phyloP scores from a whole-genome alignment of 768 basidiomycete genomes.

The Trametes coccinea region DNA sequence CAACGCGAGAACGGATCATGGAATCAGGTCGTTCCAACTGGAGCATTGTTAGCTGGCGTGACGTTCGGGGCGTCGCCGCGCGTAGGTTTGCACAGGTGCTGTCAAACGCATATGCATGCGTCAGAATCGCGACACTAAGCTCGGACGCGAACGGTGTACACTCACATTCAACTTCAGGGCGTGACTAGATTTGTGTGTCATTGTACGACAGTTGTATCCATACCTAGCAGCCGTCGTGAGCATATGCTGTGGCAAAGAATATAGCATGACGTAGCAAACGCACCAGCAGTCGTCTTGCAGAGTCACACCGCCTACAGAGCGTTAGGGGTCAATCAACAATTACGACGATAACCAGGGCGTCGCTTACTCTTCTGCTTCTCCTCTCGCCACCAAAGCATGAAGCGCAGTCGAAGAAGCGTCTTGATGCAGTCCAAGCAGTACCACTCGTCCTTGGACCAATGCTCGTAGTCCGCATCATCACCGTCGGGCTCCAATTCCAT shows the following conservation, averaged over 20 bases:
- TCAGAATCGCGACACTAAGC: too few species aligned
- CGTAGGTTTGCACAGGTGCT: conserved; percentile 18
- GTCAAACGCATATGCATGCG: background rate
- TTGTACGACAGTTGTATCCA: conserved; percentile 39
- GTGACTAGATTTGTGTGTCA: conserved; percentile 30
- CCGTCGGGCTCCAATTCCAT: conserved; percentile 11
- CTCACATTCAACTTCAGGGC: conserved; percentile 35
- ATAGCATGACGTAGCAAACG: background rate
- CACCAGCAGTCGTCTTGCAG: conserved; percentile 36
- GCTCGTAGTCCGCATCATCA: conserved; percentile 5
- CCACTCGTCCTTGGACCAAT: conserved; percentile 29
- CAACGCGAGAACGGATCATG: too few species aligned
- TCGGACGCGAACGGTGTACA: background rate
- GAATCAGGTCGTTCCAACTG: too few species aligned
- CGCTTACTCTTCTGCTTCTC: conserved; percentile 17
- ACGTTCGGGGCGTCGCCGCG: conserved; percentile 11
- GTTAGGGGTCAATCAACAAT: background rate
- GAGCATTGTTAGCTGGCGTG: background rate
- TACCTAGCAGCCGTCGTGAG: conserved; percentile 27
- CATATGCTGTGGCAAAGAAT: background rate
- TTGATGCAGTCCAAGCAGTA: conserved; percentile 29
- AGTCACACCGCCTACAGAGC: conserved; percentile 19
- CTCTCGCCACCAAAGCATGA: conserved; percentile 27
- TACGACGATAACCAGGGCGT: background rate
- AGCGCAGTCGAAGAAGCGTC: conserved; percentile 18